Base-by-base conservation (phyloP, 495 filamentous ascomycete species). In the Neurospora sp. region DNA sequence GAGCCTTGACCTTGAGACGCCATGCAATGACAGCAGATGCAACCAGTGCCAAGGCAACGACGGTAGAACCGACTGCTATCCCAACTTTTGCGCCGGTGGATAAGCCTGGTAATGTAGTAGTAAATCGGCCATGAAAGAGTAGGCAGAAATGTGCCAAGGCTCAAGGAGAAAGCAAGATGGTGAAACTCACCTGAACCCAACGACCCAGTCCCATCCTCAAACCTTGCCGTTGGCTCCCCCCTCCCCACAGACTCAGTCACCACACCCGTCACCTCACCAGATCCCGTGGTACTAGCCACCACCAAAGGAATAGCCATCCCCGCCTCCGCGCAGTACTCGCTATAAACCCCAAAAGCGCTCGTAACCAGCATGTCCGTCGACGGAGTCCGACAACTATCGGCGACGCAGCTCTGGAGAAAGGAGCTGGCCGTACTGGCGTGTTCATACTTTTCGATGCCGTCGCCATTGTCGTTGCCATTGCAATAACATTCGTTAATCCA, bases 401-500 rank as follows among this genome's bases (percentile, higher is more conserved):
- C 71, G 2, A 72, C 71, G 27, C 73, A 74, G 44, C 18, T 39
- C 4, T 68, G 37, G 38, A 72, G 38, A n/a, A 74, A 74, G n/a
- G 40, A 22, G 3, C 53, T 53, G 10, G 73, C 71, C 8, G 35
- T 72, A 1, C 71, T 72, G 8, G 71, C 73, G 22, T 41, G 38
- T 38, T 70, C 73, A 0, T 39, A 39, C 22, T 22, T 22, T 22
- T 22, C 22, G 22, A 22, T 22, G 22, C 22, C 22, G 22, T 22
- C 22, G 22, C 22, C 22, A 3, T 70, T 39, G 6, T 37, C 20
- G 20, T 72, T 39, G 10, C 38, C 37, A 6, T 22, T 35, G 68
- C 73, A 74, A 45, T 69, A 74, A 39, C 73, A 74, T 39, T 72
- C 44, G n/a, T 74, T 70, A 22, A 47, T 39, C 37, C 65, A 70